Base-by-base conservation (phyloP, 495 filamentous ascomycete species). In the Chaetomium tenue region DNA sequence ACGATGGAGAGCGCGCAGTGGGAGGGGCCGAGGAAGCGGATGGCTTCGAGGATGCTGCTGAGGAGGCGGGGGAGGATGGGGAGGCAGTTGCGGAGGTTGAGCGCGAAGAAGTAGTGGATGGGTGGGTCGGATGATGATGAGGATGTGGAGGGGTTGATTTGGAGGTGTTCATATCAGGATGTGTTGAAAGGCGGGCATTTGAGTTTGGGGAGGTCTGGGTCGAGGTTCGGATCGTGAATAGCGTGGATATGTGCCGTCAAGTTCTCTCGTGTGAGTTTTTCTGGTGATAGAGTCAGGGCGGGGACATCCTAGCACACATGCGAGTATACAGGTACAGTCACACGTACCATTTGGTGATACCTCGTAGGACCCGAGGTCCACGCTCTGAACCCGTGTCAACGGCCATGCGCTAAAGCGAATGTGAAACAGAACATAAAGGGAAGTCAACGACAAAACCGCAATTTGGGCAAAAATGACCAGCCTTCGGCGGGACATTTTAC, bases 111-210 rank as follows among this genome's bases (percentile, higher is more conserved):
- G 63, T 81, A 83, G 28, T 46, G 61, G 8, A 25, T 2, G 12
- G 22, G 47, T 2, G 47, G 22, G 53, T 54, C 23, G 28, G 28
- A 3, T 2, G 28, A 85, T 84, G 85, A 84, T 69, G 89, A 82
- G 72, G 92, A 84, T 69, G 89, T 82, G 72, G 92, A 91, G 1
- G 77, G 76, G 61, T 68, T 83, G 79, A 12, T 85, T 7, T 26
- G 51, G 2, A 63, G 52, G 16, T 63, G 37, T 9, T 15, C 9
- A 52, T 63, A 63, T 1, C 61, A 37, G 2, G 13, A n/a, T 3
- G 16, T 3, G 52, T 63, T n/a, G 5, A 55, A 3, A 2, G n/a
- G 11, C 5, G 61, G 61, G 40, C 61, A 63, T 9, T 7, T 12
- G 8, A 63, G 16, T 12, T 20, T 39, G 53, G 53, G 30, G 39